Evolutionary conservation across 1,284 basidiomycete species (phyloP).

Genomic region (Athelia sp.): DNA sequence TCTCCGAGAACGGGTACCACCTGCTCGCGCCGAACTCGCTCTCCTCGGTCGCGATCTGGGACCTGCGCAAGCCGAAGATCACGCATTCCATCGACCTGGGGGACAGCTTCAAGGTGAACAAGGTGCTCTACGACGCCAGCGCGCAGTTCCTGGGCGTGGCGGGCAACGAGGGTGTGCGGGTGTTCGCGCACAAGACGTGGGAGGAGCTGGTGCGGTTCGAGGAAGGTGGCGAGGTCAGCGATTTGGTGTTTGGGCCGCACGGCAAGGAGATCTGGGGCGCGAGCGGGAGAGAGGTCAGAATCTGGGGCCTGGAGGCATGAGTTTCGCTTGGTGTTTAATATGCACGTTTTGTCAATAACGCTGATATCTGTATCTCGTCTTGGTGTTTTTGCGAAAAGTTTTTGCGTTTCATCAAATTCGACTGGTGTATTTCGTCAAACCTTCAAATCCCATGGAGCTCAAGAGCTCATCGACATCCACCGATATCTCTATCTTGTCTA

Average conservation of each 20-base stretch:
- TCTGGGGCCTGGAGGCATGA: slow-evolving; percentile 61
- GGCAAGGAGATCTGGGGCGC: slow-evolving; percentile 82
- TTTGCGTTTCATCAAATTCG: neutral
- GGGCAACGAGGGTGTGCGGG: slow-evolving; percentile 72
- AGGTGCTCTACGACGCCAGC: slow-evolving; percentile 81
- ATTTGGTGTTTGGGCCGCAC: slow-evolving; percentile 68
- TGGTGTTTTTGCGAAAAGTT: no score
- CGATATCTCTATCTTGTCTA: no score
- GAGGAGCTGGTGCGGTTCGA: slow-evolving; percentile 80
- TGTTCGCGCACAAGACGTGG: slow-evolving; percentile 94
- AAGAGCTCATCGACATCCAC: no score
- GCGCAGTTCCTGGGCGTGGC: slow-evolving; percentile 86
- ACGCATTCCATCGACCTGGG: slow-evolving; percentile 64
- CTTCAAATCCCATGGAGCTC: no score
- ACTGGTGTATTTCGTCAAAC: no score
- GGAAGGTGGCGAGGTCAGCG: slow-evolving; percentile 75
- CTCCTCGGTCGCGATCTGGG: slow-evolving; percentile 87
- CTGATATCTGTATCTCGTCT: neutral
- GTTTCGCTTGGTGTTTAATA: slow-evolving; percentile 8
- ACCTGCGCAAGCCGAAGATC: slow-evolving; percentile 83
- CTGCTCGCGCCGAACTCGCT: slow-evolving; percentile 77
- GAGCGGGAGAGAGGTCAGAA: slow-evolving; percentile 71
- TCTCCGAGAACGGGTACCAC: slow-evolving; percentile 98
- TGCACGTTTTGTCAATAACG: slow-evolving; percentile 2
- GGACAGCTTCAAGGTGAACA: slow-evolving; percentile 73